Base-by-base conservation (phyloP, 441 rosid genomes). In the Brassica hybrid region DNA sequence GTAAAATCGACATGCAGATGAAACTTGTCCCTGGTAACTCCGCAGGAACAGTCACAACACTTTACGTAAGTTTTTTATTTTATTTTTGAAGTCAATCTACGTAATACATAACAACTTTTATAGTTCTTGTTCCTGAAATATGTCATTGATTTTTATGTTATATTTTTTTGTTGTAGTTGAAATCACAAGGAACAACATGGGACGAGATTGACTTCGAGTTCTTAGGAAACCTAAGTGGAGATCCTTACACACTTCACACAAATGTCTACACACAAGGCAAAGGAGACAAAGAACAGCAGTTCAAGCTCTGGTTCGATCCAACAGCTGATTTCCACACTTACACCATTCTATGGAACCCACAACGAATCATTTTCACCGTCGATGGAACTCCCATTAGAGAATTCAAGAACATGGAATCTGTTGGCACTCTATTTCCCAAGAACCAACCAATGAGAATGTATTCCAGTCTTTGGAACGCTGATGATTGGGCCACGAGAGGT, bases 231-330 rank as follows among this genome's bases (percentile, higher is more conserved):
- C 56, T 76, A 34, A 84, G 87, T 18, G 93, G 91, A 17, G 88
- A 86, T 27, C 96, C 92, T 45, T 90, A 88, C 81, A 85, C 83
- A 57, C 84, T 90, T 48, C 90, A 91, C 62, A 89, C 96, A 5
- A 89, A 89, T 76, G 83, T 89, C 1, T 89, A 76, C 61, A 80
- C 82, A 36, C 83, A 83, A 79, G 95, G 90, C 17, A 86, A 85
- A 62, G 96, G 96, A 18, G 84, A 85, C 83, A 86, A 84, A 81
- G 94, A 91, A 52, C 94, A 88, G 74, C 96, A 91, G n/a, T 91
- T 89, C 78, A 72, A 86, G 72, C 94, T 86, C 67, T 88, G 96
- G 94, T 91, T 91, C 58, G 94, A 88, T 32, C 92, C 94, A 1
- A 83, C 90, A 13, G 86, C 91, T 60, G 89, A 83, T 72, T 91